Evolutionary conservation across 768 basidiomycete species (phyloP).

Genomic region (Tylopilus vinaceipallidus): DNA sequence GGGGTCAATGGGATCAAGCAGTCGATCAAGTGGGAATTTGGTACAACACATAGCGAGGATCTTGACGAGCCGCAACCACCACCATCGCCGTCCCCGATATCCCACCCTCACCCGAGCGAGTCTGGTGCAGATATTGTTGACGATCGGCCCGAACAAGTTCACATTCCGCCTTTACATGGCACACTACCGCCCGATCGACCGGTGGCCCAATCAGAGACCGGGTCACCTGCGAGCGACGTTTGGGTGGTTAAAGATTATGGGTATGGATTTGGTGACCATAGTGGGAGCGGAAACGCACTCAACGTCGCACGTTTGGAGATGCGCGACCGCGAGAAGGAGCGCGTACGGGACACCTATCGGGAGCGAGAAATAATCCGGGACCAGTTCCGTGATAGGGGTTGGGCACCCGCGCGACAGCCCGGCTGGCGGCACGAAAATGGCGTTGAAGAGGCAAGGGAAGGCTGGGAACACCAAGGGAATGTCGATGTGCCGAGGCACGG

Average conservation of each 20-base stretch:
- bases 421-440: constrained; percentile 28
- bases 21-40: constrained; percentile 55
- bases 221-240: constrained; percentile 33
- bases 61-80: constrained; percentile 2
- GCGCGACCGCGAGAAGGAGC: constrained; percentile 27
- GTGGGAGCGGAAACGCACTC: constrained; percentile 36
- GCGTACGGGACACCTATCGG: constrained; percentile 7
- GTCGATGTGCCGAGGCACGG: constrained; percentile 15
- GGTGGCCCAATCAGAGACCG: constrained; percentile 12
- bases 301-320: constrained; percentile 29
- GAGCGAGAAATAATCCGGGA: constrained; percentile 16
- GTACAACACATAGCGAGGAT: constrained; percentile 36
- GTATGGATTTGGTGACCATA: constrained; percentile 56
- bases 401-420: constrained; percentile 14
- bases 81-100: neutral
- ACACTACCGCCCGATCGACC: constrained; percentile 1
- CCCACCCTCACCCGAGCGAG: neutral
- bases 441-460: constrained; percentile 22
- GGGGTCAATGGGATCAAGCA: constrained; percentile 14
- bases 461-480: constrained; percentile 23
- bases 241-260: constrained; percentile 63
- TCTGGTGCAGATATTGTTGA: neutral
- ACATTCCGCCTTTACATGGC: neutral
- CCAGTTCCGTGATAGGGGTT: constrained; percentile 19
- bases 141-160: neutral